These are phyloP conservation scores for Pseudoscleropodium purum DNA, from an alignment of 225 moss, liverwort and hornwort species.

Conservation along the genomic window DNA sequence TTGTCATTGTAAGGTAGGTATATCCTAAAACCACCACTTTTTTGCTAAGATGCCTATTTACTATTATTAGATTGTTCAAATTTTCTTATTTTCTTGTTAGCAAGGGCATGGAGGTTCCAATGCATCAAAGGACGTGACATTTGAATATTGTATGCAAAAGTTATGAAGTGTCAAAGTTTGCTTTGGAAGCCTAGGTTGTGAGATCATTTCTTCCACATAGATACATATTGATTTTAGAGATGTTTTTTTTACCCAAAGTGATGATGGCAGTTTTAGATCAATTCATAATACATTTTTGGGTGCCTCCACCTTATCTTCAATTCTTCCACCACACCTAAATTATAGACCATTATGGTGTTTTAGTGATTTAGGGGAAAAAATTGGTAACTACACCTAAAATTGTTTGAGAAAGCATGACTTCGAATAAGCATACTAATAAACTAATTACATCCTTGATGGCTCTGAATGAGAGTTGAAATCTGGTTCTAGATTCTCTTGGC, in stretches of 20 bases:
- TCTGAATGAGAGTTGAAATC: not conserved
- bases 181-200: not conserved
- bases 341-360: not conserved
- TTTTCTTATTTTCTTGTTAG: not conserved
- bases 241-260: not conserved
- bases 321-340: fast-evolving
- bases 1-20: too few relatives aligned
- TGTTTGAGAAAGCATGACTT: not conserved
- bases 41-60: fast-evolving
- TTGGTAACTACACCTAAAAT: not conserved
- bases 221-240: not conserved
- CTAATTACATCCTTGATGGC: not conserved
- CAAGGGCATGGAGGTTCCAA: not conserved
- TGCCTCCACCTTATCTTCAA: not conserved
- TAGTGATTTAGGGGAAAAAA: too few relatives aligned
- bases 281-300: too few relatives aligned
- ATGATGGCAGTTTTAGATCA: fast-evolving
- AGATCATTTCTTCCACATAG: not conserved
- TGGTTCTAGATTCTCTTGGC: not conserved
- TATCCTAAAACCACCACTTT: not conserved
- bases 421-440: not conserved
- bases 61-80: not conserved
- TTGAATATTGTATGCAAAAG: not conserved
- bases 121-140: fast-evolving
- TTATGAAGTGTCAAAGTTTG: not conserved